Conservation (phyloP, 176 grass and related monocot species). For the Zoysia pacifica region DNA sequence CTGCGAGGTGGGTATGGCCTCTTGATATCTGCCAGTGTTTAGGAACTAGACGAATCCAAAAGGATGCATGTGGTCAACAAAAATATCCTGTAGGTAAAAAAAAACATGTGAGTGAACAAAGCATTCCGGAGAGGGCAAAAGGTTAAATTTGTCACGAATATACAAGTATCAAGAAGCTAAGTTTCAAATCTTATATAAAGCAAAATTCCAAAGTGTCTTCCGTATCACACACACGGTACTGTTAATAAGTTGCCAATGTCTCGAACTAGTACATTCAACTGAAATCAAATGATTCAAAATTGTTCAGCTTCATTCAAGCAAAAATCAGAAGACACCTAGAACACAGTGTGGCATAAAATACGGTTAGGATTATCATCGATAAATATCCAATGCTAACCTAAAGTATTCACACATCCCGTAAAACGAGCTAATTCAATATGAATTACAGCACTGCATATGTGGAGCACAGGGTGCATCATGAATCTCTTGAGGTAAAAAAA, state of each 20-base stretch:
- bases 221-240: not conserved
- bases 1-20: constrained; percentile 50
- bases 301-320: not conserved
- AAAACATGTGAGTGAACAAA: not conserved
- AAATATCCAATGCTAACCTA: not conserved
- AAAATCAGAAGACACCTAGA: not conserved
- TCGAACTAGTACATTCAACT: not conserved
- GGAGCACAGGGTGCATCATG: not conserved
- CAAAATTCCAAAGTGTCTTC: not conserved
- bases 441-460: not conserved
- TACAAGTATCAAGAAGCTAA: not conserved
- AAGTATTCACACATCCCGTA: not conserved
- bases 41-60: constrained; percentile 51
- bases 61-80: constrained; percentile 27
- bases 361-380: not conserved
- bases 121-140: not conserved
- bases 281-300: constrained; percentile 1
- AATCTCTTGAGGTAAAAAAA: not conserved
- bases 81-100: constrained; percentile 30
- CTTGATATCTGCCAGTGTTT: constrained; percentile 65
- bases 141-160: not conserved
- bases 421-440: not conserved
- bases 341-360: not conserved
- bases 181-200: not conserved
- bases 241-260: not conserved